Evolutionary conservation across 768 basidiomycete genomes (phyloP).

Genomic region (Phanerochaete sordida): DNA sequence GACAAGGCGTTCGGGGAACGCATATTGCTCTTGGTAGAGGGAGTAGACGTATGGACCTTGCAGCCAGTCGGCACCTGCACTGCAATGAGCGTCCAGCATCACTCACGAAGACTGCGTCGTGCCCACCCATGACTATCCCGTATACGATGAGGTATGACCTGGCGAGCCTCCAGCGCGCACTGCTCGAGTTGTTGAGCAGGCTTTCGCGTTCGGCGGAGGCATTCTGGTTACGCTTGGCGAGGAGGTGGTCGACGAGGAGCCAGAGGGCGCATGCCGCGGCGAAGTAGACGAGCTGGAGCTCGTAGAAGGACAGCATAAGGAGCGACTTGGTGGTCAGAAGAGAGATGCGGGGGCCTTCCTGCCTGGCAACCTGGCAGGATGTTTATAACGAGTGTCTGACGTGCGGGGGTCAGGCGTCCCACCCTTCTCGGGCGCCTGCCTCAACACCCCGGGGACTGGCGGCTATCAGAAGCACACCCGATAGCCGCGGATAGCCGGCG

Average conservation of each 20-base stretch:
- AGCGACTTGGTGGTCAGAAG: background rate
- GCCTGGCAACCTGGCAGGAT: background rate
- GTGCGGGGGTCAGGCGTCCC: no score
- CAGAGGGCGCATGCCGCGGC: slow-evolving; percentile 8
- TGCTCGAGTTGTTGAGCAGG: slow-evolving; percentile 14
- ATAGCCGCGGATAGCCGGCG: background rate
- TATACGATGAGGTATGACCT: slow-evolving; percentile 64
- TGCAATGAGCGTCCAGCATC: background rate
- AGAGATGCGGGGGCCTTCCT: background rate
- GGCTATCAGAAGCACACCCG: no score
- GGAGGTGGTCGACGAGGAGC: slow-evolving; percentile 9
- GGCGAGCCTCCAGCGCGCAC: slow-evolving; percentile 18
- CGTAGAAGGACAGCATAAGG: slow-evolving; percentile 14
- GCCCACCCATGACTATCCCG: slow-evolving; percentile 69
- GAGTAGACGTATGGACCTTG: slow-evolving; percentile 81
- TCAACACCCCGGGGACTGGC: no score
- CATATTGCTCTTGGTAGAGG: slow-evolving; percentile 66
- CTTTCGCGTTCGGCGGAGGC: background rate
- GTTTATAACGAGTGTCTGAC: background rate
- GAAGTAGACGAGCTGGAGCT: slow-evolving; percentile 13
- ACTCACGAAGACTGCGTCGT: background rate
- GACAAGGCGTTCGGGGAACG: slow-evolving; percentile 57
- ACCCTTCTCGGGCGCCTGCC: background rate
- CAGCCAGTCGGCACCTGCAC: slow-evolving; percentile 69
- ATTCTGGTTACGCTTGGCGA: slow-evolving; percentile 3